These are phyloP conservation scores for Tuber melanosporum DNA, from an alignment of 495 filamentous ascomycete genomes.

Conservation along the genomic window DNA sequence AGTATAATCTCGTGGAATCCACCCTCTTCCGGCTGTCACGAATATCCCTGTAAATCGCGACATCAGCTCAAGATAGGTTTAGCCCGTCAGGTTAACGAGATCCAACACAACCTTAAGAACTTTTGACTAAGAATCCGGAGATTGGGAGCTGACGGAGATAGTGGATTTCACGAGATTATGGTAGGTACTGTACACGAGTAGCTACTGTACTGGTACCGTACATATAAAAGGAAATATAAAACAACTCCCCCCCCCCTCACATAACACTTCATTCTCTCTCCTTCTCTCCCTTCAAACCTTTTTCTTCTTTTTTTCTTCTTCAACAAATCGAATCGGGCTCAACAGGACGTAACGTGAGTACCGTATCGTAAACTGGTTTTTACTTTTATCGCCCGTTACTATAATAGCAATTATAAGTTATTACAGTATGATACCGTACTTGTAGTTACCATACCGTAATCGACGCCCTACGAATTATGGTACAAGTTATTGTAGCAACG, in stretches of 20 bases:
- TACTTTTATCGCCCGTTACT: background rate
- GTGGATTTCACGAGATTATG: too few species aligned
- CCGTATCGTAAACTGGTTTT: background rate
- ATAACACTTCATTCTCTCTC: background rate
- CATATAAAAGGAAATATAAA: background rate
- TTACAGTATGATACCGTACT: background rate
- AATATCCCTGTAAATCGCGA: too few species aligned
- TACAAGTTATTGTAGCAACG: background rate
- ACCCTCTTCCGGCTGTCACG: too few species aligned
- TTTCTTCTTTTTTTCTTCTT: background rate
- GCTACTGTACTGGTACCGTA: too few species aligned
- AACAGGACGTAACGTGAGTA: background rate
- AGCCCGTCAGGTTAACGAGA: too few species aligned
- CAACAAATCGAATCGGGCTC: background rate
- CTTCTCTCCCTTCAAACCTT: background rate
- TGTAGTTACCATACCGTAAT: background rate
- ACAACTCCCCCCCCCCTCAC: background rate
- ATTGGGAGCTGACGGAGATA: too few species aligned
- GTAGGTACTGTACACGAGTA: too few species aligned
- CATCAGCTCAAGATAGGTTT: too few species aligned
- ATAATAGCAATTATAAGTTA: background rate
- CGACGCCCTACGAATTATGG: background rate
- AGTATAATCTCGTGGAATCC: too few species aligned
- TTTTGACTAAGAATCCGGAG: too few species aligned
- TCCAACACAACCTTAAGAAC: too few species aligned